Percentiles rank a stretch among this genome's conserved stretches.
These are phyloP conservation scores for Coprinellus micaceus DNA, from an alignment of 768 basidiomycete species.

Conservation along the genomic window DNA sequence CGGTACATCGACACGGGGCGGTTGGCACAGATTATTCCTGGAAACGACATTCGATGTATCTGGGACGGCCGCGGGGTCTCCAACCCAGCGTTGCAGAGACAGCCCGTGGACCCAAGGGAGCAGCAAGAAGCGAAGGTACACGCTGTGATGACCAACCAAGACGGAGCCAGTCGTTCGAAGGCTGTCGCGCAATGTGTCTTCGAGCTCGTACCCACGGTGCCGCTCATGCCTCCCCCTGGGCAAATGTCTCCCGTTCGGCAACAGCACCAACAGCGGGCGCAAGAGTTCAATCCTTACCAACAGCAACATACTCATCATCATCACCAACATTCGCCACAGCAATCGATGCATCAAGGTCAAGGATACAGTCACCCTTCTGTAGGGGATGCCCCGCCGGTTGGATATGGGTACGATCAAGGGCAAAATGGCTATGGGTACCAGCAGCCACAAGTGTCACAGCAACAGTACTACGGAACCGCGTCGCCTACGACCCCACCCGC, in stretches of 20 bases:
- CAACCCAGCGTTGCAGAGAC: slow-evolving; percentile 37
- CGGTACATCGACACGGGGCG: slow-evolving; percentile 79
- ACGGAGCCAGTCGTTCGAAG: slow-evolving; percentile 35
- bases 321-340: slow-evolving; percentile 1
- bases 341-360: not conserved
- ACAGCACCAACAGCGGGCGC: not conserved
- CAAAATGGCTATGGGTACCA: not conserved
- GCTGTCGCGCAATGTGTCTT: slow-evolving; percentile 64
- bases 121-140: slow-evolving; percentile 83
- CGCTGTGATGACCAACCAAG: slow-evolving; percentile 69
- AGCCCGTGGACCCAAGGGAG: slow-evolving; percentile 42
- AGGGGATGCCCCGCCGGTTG: not conserved
- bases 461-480: not conserved
- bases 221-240: slow-evolving; percentile 49
- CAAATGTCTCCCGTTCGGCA: slow-evolving; percentile 12
- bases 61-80: slow-evolving; percentile 74
- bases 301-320: slow-evolving; percentile 4
- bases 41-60: slow-evolving; percentile 77
- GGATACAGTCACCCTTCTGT: not conserved
- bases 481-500: not conserved
- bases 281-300: not conserved
- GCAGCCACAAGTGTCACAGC: not conserved
- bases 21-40: slow-evolving; percentile 77
- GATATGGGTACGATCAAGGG: slow-evolving; percentile 4
- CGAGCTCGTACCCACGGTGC: slow-evolving; percentile 74